Evolutionary conservation across 352 stramenopile species (phyloP).

Genomic region (Saprolegnia parasitica): DNA sequence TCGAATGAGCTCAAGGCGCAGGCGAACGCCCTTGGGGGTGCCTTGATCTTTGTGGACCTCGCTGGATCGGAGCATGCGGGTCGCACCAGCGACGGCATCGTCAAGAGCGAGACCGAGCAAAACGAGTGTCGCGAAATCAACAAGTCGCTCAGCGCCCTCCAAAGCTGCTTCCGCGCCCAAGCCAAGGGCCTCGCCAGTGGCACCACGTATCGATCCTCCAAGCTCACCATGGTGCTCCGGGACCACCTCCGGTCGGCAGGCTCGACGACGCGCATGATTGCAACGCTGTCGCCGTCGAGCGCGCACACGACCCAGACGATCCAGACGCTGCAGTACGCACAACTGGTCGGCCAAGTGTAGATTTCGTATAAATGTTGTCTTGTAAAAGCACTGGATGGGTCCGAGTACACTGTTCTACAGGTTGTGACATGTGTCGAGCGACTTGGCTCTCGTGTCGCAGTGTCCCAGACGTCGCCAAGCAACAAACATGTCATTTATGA

Average conservation of each 20-base stretch:
- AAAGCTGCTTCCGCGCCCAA: conserved; percentile 19
- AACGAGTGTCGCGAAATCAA: conserved; percentile 19
- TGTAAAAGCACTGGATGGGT: too few species aligned
- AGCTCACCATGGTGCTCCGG: conserved; percentile 22
- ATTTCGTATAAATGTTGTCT: conserved; percentile 8
- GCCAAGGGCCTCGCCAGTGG: conserved; percentile 4
- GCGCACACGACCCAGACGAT: conserved; percentile 15
- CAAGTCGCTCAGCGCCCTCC: conserved; percentile 18
- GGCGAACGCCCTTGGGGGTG: conserved; percentile 31
- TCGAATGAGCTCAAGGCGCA: conserved; percentile 29
- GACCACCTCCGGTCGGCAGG: conserved; percentile 15
- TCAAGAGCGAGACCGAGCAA: conserved; percentile 23
- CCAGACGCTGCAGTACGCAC: conserved; percentile 24
- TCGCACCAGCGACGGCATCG: conserved; percentile 13
- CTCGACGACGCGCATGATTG: conserved; percentile 22
- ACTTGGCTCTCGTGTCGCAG: too few species aligned
- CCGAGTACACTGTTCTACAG: too few species aligned
- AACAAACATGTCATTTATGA: too few species aligned
- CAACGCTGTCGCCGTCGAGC: conserved; percentile 14
- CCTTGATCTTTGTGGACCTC: conserved; percentile 51
- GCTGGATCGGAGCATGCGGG: conserved; percentile 52
- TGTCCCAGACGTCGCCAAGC: too few species aligned
- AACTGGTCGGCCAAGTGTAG: conserved; percentile 19
- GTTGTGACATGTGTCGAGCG: too few species aligned
- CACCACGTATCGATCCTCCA: conserved; percentile 18